Base-by-base conservation (phyloP, 2,329 filamentous ascomycete genomes). In the Furcasterigmium sp. region DNA sequence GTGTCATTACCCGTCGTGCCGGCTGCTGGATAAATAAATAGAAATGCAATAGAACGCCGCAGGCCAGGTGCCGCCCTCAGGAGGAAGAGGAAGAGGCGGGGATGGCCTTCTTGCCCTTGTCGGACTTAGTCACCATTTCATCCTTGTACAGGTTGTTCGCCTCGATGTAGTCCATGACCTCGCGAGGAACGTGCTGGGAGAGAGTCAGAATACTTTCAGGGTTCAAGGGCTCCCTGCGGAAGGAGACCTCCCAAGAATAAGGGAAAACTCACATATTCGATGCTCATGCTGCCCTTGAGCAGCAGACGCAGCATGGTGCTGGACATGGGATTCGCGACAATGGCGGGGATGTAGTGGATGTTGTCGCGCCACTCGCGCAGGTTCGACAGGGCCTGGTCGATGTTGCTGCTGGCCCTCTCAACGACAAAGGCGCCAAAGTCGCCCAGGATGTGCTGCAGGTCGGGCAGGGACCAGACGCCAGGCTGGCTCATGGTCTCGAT, bases 381-480 rank as follows among this genome's bases (percentile, higher is more conserved):
- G 36, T 80, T 84, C n/a, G 85, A 82, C 37, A 95, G 73, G 2
- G 91, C 90, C 58, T 94, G 87, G 49, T 95, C 87, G 39, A 94
- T 85, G 56, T 95, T 88, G 18, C 89, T 95, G 35, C 90, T 91
- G 32, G 82, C 84, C 47, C 91, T 81, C 72, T 96, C 87, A n/a
- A 94, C 77, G 46, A 91, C 86, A 60, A 94, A 90, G 23, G 85
- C 82, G 35, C 88, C 88, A 58, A 86, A 95, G 58, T 84, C 78
- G 38, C 87, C 82, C 17, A 96, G 72, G 46, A 96, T 96, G 54
- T 94, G 87, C 54, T 93, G 85, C 43, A 96, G 70, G 75, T 96
- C 91, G 49, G 84, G 78, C 37, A 82, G 75, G 40, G 84, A 86
- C 91, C 91, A 97, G 2, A 96, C 80, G 3, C 82, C 83, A 1